Percentiles rank a stretch among this genome's conserved stretches.
These are phyloP conservation scores for Aspergillus candidus DNA, from an alignment of 2,329 filamentous ascomycete genomes.

Conservation along the genomic window DNA sequence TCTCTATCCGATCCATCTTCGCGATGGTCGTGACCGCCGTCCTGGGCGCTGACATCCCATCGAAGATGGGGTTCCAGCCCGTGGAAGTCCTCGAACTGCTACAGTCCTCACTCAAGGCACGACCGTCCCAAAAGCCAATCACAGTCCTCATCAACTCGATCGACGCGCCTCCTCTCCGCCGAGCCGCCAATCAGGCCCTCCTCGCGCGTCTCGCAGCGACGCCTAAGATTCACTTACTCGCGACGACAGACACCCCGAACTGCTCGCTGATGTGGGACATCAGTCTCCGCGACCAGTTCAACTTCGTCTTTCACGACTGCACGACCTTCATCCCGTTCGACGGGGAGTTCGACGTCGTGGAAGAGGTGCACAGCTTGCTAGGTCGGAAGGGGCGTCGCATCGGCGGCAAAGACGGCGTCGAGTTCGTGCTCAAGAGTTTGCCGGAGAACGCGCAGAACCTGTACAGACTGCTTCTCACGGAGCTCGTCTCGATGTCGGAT, in stretches of 20 bases:
- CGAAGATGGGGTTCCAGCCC: constrained; percentile 59
- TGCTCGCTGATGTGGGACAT: constrained; percentile 88
- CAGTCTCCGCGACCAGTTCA: constrained; percentile 71
- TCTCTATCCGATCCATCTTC: constrained; percentile 42
- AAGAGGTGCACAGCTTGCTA: constrained; percentile 81
- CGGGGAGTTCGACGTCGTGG: constrained; percentile 74
- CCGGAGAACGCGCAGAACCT: constrained; percentile 87
- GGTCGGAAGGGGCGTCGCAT: constrained; percentile 72
- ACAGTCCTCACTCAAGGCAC: constrained; percentile 53
- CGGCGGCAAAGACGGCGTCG: constrained; percentile 84
- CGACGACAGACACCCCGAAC: constrained; percentile 80
- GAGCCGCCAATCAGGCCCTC: constrained; percentile 61
- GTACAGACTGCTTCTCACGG: constrained; percentile 76
- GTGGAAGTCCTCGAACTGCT: constrained; percentile 63
- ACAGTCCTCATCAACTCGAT: constrained; percentile 79
- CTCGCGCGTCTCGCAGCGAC: constrained; percentile 72
- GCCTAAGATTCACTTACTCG: constrained; percentile 64
- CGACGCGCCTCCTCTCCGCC: constrained; percentile 71
- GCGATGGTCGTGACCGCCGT: constrained; percentile 61
- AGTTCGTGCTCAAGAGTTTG: constrained; percentile 81
- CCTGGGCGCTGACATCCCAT: constrained; percentile 34
- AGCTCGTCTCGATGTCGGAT: constrained; percentile 68
- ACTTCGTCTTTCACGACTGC: constrained; percentile 87
- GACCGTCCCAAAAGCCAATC: constrained; percentile 42
- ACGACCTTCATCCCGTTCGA: constrained; percentile 78